Evolutionary conservation across 2,329 filamentous ascomycete species (phyloP).

Genomic region (Orbilia ellipsospora): DNA sequence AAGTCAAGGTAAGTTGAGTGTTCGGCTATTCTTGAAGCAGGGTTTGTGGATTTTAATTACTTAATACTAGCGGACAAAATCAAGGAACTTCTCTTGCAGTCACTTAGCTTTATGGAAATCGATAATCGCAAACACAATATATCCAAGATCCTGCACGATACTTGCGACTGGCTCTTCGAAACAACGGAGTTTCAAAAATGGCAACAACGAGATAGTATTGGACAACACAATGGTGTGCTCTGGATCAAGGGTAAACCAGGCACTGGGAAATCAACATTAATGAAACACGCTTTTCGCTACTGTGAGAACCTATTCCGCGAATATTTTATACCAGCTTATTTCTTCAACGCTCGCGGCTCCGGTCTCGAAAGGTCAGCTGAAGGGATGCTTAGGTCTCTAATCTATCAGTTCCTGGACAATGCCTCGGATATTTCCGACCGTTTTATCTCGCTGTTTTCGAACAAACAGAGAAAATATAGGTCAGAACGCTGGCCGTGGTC

Average conservation of each 20-base stretch:
- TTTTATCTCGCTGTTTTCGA: conserved; percentile 15
- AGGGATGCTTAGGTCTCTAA: conserved; percentile 55
- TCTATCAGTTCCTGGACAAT: conserved; percentile 55
- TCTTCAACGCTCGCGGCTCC: conserved; percentile 57
- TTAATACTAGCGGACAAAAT: not conserved
- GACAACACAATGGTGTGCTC: conserved; percentile 56
- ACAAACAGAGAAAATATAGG: not conserved
- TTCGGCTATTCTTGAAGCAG: conserved; percentile 19
- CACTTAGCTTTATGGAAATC: conserved; percentile 27
- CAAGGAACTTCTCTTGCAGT: not conserved
- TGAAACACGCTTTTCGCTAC: conserved; percentile 54
- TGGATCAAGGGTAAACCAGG: conserved; percentile 60
- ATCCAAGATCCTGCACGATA: conserved; percentile 17
- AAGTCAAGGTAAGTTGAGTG: conserved; percentile 5
- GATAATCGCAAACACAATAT: conserved; percentile 53
- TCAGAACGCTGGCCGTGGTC: not conserved
- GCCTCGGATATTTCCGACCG: conserved; percentile 15
- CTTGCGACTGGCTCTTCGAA: conserved; percentile 58
- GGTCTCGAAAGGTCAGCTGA: conserved; percentile 55
- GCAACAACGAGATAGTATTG: not conserved
- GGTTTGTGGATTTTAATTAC: not conserved
- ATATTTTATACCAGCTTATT: conserved; percentile 42
- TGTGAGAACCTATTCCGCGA: conserved; percentile 23
- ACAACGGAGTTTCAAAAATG: not conserved
- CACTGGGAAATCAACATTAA: conserved; percentile 58